A percentile compares a stretch with the other conserved stretches of the same genome.
Evolutionary conservation across 768 basidiomycete genomes (phyloP).

Genomic region (Pleurotus tuoliensis): DNA sequence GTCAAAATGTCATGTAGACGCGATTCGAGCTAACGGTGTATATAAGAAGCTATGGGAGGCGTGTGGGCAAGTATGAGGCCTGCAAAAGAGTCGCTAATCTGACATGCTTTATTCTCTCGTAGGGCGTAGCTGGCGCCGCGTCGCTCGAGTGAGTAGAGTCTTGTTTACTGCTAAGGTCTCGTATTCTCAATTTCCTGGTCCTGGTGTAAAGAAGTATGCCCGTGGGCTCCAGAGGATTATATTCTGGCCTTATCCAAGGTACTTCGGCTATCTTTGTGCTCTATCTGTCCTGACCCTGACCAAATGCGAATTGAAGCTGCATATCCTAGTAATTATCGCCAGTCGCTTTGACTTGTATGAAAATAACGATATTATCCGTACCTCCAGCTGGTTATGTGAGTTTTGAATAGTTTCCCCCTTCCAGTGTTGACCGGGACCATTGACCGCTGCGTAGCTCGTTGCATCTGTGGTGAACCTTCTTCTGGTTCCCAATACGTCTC

Average conservation of each 20-base stretch:
- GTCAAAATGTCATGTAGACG: neutral
- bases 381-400: slow-evolving; percentile 8
- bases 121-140: slow-evolving; percentile 2
- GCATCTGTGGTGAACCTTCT: slow-evolving; percentile 14
- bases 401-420: neutral
- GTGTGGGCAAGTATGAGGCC: slow-evolving; percentile 6
- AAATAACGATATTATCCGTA: neutral
- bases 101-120: neutral
- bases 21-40: neutral
- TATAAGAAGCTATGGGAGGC: slow-evolving; percentile 13
- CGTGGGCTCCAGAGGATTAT: slow-evolving; percentile 9
- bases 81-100: too few species aligned
- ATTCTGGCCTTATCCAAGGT: slow-evolving; percentile 15
- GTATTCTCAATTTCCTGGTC: too few species aligned
- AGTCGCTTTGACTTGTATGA: neutral
- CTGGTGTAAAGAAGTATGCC: slow-evolving; percentile 7
- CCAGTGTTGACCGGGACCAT: neutral
- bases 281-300: neutral
- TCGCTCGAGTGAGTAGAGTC: neutral
- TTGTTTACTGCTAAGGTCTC: neutral
- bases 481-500: slow-evolving; percentile 14
- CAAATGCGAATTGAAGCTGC: slow-evolving; percentile 2
- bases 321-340: slow-evolving; percentile 8
- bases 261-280: neutral
- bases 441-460: slow-evolving; percentile 7